A percentile compares a stretch with the other conserved stretches of the same genome.
phyloP scores from a whole-genome alignment of 441 rosid species.

The Corymbia calophylla region DNA sequence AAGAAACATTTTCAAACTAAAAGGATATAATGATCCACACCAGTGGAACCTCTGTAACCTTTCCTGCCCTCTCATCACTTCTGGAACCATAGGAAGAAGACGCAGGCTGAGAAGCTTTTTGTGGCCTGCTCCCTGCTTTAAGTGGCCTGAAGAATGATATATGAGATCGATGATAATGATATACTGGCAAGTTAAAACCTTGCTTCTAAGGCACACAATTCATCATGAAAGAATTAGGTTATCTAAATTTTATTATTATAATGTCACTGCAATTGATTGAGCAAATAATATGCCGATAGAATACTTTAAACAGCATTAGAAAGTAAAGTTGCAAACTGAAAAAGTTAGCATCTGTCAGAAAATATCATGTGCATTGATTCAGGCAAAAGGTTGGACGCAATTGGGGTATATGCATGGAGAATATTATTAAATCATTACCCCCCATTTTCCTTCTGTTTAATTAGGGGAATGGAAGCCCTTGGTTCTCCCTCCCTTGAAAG shows the following conservation, averaged over 20 bases:
- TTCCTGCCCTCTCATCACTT: conserved; percentile 35
- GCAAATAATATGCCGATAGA: neutral
- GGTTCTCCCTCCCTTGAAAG: conserved; percentile 30
- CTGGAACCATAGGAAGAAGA: conserved; percentile 42
- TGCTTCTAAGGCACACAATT: conserved; percentile 17
- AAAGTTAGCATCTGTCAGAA: neutral
- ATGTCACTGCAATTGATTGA: neutral
- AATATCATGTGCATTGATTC: neutral
- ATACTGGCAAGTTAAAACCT: conserved; percentile 2
- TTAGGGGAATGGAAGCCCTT: conserved; percentile 26
- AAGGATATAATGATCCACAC: neutral
- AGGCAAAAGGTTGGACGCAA: neutral
- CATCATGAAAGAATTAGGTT: neutral
- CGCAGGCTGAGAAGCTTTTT: conserved; percentile 43
- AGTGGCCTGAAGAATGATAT: neutral
- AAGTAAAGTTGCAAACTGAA: neutral
- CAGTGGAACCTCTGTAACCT: conserved; percentile 46
- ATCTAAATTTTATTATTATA: neutral
- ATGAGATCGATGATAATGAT: neutral
- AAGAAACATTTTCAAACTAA: conserved; percentile 6
- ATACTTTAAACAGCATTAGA: neutral
- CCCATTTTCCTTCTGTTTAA: conserved; percentile 49
- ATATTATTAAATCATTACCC: conserved; percentile 41
- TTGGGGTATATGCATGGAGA: neutral
- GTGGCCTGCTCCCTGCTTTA: conserved; percentile 35